phyloP scores from a whole-genome alignment of 257 asterid species.

The Jaltomata sinuosa region DNA sequence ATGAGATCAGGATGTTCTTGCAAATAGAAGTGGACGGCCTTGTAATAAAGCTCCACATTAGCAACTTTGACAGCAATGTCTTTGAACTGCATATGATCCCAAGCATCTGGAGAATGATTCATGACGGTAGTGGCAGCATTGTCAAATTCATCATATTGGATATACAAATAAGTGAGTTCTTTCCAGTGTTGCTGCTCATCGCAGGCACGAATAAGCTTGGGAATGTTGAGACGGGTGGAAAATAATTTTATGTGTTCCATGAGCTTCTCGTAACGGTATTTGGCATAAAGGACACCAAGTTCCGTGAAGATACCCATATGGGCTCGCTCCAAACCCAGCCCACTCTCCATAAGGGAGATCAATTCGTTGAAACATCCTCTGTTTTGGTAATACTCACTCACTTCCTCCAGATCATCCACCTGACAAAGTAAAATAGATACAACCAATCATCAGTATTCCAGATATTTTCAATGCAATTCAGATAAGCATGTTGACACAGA shows the following conservation, averaged over 20 bases:
- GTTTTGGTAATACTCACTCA: conserved; percentile 24
- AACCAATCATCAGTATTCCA: neutral
- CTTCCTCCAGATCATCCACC: conserved; percentile 39
- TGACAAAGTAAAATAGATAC: conserved; percentile 18
- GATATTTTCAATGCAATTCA: neutral
- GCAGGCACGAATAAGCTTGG: conserved; percentile 96
- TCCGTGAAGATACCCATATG: conserved; percentile 99
- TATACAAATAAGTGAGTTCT: conserved; percentile 84
- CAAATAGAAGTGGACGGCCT: conserved; percentile 97
- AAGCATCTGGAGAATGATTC: conserved; percentile 99
- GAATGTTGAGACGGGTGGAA: conserved; percentile 93
- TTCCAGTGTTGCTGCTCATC: conserved; percentile 99
- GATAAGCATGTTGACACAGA: neutral
- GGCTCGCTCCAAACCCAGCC: conserved; percentile 98
- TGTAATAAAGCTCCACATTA: conserved; percentile 95
- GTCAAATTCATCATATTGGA: conserved; percentile 95
- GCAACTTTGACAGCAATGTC: conserved; percentile 97
- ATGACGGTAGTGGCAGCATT: conserved; percentile 99
- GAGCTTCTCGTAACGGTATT: conserved; percentile 98
- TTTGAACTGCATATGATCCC: conserved; percentile 99
- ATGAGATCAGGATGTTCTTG: conserved; percentile 99
- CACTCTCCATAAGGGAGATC: conserved; percentile 99
- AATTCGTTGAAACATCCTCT: conserved; percentile 51
- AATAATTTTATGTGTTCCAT: conserved; percentile 98
- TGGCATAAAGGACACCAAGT: conserved; percentile 93